A percentile compares a stretch with the other conserved stretches of the same genome.
phyloP scores from a whole-genome alignment of 441 rosid genomes.

The Biscutella laevigata region DNA sequence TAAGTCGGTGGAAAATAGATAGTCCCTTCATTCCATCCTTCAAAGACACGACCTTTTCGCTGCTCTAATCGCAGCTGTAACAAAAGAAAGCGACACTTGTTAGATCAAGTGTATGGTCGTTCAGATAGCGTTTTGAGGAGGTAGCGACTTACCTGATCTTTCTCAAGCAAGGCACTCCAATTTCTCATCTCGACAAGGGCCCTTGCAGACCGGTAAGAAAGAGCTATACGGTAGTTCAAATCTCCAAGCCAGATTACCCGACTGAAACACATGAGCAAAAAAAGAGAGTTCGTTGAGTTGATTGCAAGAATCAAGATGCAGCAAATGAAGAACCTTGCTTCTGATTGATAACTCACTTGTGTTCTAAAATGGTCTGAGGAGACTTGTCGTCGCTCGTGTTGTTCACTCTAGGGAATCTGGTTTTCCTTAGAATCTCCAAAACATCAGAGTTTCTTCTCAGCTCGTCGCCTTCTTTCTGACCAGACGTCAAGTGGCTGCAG shows the following conservation, averaged over 20 bases:
- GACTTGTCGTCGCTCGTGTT: slow-evolving; percentile 55
- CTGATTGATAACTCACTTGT: slow-evolving; percentile 54
- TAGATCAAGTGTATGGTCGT: not conserved
- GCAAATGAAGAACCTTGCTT: not conserved
- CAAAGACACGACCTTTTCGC: slow-evolving; percentile 59
- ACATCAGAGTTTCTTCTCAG: slow-evolving; percentile 91
- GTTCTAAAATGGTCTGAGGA: slow-evolving; percentile 82
- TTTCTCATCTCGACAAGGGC: slow-evolving; percentile 98
- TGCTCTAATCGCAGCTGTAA: slow-evolving; percentile 78
- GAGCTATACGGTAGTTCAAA: slow-evolving; percentile 85
- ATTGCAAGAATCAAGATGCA: slow-evolving; percentile 7
- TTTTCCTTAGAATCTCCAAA: slow-evolving; percentile 90
- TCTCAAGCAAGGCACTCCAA: slow-evolving; percentile 83
- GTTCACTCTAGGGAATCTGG: slow-evolving; percentile 83
- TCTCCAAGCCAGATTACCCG: slow-evolving; percentile 96
- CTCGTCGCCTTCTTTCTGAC: slow-evolving; percentile 98
- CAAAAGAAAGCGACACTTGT: slow-evolving; percentile 12
- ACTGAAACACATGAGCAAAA: slow-evolving; percentile 39
- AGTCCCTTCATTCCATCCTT: slow-evolving; percentile 91
- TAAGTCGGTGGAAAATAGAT: slow-evolving; percentile 97
- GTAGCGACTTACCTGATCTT: slow-evolving; percentile 71
- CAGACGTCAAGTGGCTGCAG: slow-evolving; percentile 95
- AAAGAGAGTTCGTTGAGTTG: not conserved
- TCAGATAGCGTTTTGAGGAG: not conserved
- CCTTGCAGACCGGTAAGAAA: slow-evolving; percentile 73